Evolutionary conservation across 257 asterid genomes (phyloP).

Genomic region (Solanum paucissectum): DNA sequence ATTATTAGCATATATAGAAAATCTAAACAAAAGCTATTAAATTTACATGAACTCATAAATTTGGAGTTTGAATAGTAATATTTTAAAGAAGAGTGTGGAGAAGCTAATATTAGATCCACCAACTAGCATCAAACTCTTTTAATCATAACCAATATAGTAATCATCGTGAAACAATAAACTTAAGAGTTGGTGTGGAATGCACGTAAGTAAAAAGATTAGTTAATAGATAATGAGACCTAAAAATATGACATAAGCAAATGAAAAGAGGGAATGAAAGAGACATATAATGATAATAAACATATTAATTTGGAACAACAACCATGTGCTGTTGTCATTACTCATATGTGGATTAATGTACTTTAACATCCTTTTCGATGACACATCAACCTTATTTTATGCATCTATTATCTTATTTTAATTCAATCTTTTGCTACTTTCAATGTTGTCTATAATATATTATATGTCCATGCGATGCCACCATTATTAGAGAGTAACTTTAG

Average conservation of each 20-base stretch:
- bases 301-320: neutral
- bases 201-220: neutral
- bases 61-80: neutral
- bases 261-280: neutral
- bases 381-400: neutral
- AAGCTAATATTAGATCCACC: neutral
- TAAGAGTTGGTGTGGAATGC: neutral
- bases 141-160: neutral
- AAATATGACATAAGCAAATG: neutral
- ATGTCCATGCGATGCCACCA: neutral
- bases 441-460: neutral
- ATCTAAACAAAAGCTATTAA: neutral
- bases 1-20: neutral
- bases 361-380: neutral
- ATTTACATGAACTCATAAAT: neutral
- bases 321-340: neutral
- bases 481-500: neutral
- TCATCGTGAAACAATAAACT: neutral
- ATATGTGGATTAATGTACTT: neutral
- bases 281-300: neutral
- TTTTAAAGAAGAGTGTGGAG: neutral
- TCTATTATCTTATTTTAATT: neutral
- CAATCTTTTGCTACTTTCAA: neutral
- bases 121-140: neutral
- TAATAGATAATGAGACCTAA: neutral